Conservation (phyloP, 108 stramenopile species). For the Asterionellopsis glacialis region DNA sequence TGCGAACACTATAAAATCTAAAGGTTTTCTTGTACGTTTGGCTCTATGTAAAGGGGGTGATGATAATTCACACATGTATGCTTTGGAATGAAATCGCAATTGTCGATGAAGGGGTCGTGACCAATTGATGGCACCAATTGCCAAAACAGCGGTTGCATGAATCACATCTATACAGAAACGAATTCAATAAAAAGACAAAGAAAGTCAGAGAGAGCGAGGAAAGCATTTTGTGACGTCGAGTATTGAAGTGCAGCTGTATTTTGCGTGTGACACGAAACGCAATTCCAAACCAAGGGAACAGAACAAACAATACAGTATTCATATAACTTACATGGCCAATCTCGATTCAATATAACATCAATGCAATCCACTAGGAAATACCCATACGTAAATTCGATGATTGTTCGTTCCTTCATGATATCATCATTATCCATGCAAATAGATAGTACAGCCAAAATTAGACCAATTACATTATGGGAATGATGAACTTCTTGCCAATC, state of each 20-base stretch:
- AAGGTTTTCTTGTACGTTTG: slow-evolving; percentile 26
- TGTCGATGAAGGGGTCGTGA: slow-evolving; percentile 12
- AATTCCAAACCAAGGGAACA: slow-evolving; percentile 15
- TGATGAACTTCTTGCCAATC: slow-evolving; percentile 24
- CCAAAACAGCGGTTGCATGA: too few relatives aligned
- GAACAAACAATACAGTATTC: slow-evolving; percentile 22
- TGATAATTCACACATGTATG: slow-evolving; percentile 21
- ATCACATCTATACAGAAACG: too few relatives aligned
- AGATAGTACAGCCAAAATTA: slow-evolving; percentile 13
- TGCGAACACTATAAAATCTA: slow-evolving; percentile 29
- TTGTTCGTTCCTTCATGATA: slow-evolving; percentile 35
- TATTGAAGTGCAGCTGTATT: too few relatives aligned
- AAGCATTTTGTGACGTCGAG: too few relatives aligned
- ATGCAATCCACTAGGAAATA: slow-evolving; percentile 36
- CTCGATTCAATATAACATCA: slow-evolving; percentile 14
- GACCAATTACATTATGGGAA: slow-evolving; percentile 27
- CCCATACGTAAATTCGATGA: slow-evolving; percentile 25
- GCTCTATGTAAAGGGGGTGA: slow-evolving; percentile 18
- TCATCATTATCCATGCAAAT: slow-evolving; percentile 27
- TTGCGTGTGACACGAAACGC: slow-evolving; percentile 15
- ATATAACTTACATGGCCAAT: slow-evolving; percentile 20
- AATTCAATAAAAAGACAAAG: too few relatives aligned
- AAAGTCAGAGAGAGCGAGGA: too few relatives aligned
- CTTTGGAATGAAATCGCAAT: slow-evolving; percentile 39
- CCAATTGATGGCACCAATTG: too few relatives aligned